A percentile compares a stretch with the other conserved stretches of the same genome.
Evolutionary conservation across 208 protist species (phyloP).

Genomic region (Trypanosoma conorhini): DNA sequence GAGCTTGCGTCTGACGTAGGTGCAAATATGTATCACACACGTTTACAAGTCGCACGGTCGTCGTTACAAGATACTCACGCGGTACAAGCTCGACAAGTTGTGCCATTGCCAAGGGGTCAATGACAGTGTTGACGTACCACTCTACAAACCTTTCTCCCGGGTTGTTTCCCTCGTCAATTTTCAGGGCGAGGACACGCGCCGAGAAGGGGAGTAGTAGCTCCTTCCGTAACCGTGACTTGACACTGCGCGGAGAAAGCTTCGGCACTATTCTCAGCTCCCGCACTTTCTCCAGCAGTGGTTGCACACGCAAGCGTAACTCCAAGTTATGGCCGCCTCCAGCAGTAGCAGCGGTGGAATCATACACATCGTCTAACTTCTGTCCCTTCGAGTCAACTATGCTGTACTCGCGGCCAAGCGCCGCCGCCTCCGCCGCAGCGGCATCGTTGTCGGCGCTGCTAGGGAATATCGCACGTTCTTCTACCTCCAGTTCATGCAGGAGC

Average conservation of each 20-base stretch:
- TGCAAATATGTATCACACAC: slow-evolving; percentile 49
- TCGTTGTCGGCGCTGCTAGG: neutral
- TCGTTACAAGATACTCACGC: slow-evolving; percentile 72
- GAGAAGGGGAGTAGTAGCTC: slow-evolving; percentile 79
- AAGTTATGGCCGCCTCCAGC: slow-evolving; percentile 8
- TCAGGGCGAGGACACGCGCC: slow-evolving; percentile 67
- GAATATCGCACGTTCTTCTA: slow-evolving; percentile 33
- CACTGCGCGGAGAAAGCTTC: slow-evolving; percentile 35
- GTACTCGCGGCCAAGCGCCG: neutral
- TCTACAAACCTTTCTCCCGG: slow-evolving; percentile 74
- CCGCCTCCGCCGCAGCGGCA: neutral
- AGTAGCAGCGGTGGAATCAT: slow-evolving; percentile 12
- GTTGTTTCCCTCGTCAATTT: slow-evolving; percentile 37
- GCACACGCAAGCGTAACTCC: slow-evolving; percentile 12
- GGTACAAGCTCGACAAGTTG: slow-evolving; percentile 79
- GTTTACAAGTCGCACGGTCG: slow-evolving; percentile 66
- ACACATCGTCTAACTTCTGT: slow-evolving; percentile 25
- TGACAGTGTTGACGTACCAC: slow-evolving; percentile 80
- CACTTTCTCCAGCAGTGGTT: slow-evolving; percentile 22
- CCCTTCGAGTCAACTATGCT: slow-evolving; percentile 2
- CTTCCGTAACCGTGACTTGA: slow-evolving; percentile 74
- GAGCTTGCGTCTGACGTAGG: slow-evolving; percentile 45
- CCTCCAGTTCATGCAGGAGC: slow-evolving; percentile 51
- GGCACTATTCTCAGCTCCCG: slow-evolving; percentile 48
- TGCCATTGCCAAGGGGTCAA: slow-evolving; percentile 78